Base-by-base conservation (phyloP, 495 filamentous ascomycete genomes). In the Penicillium taxi region DNA sequence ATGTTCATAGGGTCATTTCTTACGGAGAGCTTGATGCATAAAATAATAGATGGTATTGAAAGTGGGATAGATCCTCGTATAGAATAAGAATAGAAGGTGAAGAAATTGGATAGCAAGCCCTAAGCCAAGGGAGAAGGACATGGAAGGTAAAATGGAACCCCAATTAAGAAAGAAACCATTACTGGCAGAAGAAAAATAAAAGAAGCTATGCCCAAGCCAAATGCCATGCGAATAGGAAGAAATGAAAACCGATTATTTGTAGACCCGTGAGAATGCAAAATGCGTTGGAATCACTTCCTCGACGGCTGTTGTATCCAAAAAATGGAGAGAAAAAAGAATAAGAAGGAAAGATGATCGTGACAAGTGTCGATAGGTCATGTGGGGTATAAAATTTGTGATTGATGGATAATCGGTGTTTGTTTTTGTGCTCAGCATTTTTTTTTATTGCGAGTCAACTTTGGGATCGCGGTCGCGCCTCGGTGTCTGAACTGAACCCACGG, bases 141-240 rank as follows among this genome's bases (percentile, higher is more conserved):
- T n/a, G n/a, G n/a, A n/a, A n/a, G n/a, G n/a, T n/a, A 38, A 37
- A 9, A 35, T 14, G 11, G 19, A 25, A 33, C 44, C 44, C 39
- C 28, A 32, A 22, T 36, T 47, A 41, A 41, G 26, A 46, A 35
- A 25, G 16, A 35, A 30, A 31, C 44, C 42, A 52, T 37, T 43
- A 39, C 32, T 16, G n/a, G n/a, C n/a, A n/a, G n/a, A n/a, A n/a
- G n/a, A n/a, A n/a, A n/a, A n/a, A n/a, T n/a, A n/a, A n/a, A n/a
- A n/a, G n/a, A 34, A 37, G 29, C 28, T 19, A 46, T 48, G 39
- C 50, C 42, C 36, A 42, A 41, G 32, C 16, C 27, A 38, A 45
- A 33, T 35, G 27, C 38, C 34, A 49, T 50, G 45, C 37, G 19
- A 52, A 24, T 35, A 16, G 18, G 16, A 30, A 30, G 25, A 15